Percentiles rank a stretch among this genome's conserved stretches.
Conservation (phyloP, 2,329 filamentous ascomycete species). For the Fusarium xyrophilum region DNA sequence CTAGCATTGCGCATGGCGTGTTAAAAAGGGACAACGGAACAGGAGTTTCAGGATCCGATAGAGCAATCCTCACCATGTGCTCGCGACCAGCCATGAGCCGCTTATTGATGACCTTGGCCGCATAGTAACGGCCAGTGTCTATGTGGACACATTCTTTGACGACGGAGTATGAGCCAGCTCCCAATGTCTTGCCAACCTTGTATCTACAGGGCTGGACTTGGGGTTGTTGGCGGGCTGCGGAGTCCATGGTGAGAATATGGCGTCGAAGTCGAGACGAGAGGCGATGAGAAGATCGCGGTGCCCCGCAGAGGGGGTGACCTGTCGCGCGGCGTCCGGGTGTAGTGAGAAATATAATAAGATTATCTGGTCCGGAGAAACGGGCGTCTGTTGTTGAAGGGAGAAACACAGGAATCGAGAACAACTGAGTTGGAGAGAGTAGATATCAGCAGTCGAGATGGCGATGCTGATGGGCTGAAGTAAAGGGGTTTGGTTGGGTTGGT, state of each 20-base stretch:
- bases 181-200: conserved; percentile 97
- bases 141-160: conserved; percentile 99
- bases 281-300: conserved; percentile 20
- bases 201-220: conserved; percentile 95
- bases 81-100: conserved; percentile 95
- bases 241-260: conserved; percentile 29
- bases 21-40: conserved; percentile 14
- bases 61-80: conserved; percentile 77
- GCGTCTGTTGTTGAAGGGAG: not conserved
- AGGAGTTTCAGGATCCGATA: not conserved
- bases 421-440: conserved; percentile 1
- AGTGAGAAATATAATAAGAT: not conserved
- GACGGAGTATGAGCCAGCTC: conserved; percentile 95
- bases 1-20: conserved; percentile 52
- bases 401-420: not conserved
- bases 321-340: not conserved
- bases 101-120: conserved; percentile 99
- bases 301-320: conserved; percentile 21
- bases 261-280: conserved; percentile 8
- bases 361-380: not conserved
- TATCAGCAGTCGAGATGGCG: conserved; percentile 19
- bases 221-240: conserved; percentile 46
- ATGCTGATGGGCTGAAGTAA: conserved; percentile 19
- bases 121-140: conserved; percentile 96
- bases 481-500: conserved; percentile 19